Evolutionary conservation across 2,329 filamentous ascomycete species (phyloP), one percentile per base, ranked within the genome.

Genomic region (Raffaelea arxii): DNA sequence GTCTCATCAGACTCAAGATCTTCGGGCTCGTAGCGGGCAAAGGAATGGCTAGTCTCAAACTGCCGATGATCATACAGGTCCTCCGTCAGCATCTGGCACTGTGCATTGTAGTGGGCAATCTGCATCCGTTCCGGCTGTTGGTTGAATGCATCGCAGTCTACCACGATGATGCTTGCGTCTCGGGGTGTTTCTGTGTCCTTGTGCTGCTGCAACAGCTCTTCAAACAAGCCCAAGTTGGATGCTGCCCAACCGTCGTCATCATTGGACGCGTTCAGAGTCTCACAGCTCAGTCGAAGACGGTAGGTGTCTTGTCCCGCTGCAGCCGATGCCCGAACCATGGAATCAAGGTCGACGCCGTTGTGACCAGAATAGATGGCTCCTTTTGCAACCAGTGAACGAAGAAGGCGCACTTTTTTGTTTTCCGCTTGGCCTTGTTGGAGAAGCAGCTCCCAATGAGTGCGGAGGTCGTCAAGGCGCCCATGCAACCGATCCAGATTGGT

Each of bases 101-200:
- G 18, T 6, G 7, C 2, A 4, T 41, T 22, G 16, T 44, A 16
- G 10, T 36, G 25, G 6, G 46, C n/a, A 41, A 48, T 48, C 16
- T 22, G 25, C 9, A 21, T 42, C 12, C 25, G 25, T 4, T 44
- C 36, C 7, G 44, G 36, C 4, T 19, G 21, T n/a, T 36, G 25
- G 3, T 27, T 27, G 5, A 48, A 6, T 4, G 46, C 42, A 25
- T 48, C 43, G 22, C 38, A 48, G 42, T 48, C 46, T 6, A 45
- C 11, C 4, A 48, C 4, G 19, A 45, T n/a, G 37, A 48, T n/a
- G 12, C 7, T 16, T n/a, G n/a, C n/a, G n/a, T n/a, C n/a, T n/a
- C n/a, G n/a, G n/a, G n/a, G n/a, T n/a, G n/a, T n/a, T n/a, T n/a
- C n/a, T n/a, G n/a, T n/a, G n/a, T n/a, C n/a, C n/a, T 48, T 27